A percentile compares a stretch with the other conserved stretches of the same genome.
These are phyloP conservation scores for Podospora fimiseda DNA, from an alignment of 495 filamentous ascomycete genomes.

Conservation along the genomic window DNA sequence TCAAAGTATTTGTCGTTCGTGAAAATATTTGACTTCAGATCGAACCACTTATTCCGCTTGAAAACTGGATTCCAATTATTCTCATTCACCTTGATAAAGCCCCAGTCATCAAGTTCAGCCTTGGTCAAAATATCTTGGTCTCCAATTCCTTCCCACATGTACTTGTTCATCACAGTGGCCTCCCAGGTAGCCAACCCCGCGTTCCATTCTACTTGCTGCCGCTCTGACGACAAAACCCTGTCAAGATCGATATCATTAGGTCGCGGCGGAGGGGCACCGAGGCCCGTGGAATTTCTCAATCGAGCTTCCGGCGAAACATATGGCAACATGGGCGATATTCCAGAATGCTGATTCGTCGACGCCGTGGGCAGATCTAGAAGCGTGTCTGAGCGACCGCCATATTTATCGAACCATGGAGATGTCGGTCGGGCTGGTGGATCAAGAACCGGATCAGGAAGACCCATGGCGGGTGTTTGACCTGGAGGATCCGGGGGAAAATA, in stretches of 20 bases:
- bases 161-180: neutral
- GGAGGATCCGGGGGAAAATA: no score
- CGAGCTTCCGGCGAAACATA: neutral
- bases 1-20: no score
- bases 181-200: constrained; percentile 5
- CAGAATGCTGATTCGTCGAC: neutral
- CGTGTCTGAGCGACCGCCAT: neutral
- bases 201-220: neutral
- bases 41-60: neutral
- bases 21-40: neutral
- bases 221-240: constrained; percentile 1
- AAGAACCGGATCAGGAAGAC: no score
- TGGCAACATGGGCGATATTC: neutral
- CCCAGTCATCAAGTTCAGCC: neutral
- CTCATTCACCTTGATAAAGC: constrained; percentile 2
- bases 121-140: neutral
- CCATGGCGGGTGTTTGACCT: no score
- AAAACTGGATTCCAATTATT: constrained; percentile 3
- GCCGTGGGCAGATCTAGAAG: neutral
- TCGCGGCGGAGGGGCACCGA: neutral
- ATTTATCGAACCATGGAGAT: constrained; percentile 6
- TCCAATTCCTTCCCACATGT: constrained; percentile 3
- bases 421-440: no score
- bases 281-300: neutral
- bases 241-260: constrained; percentile 2